These are phyloP conservation scores for Penicillium sp. DNA, from an alignment of 2,329 filamentous ascomycete genomes.

Conservation along the genomic window DNA sequence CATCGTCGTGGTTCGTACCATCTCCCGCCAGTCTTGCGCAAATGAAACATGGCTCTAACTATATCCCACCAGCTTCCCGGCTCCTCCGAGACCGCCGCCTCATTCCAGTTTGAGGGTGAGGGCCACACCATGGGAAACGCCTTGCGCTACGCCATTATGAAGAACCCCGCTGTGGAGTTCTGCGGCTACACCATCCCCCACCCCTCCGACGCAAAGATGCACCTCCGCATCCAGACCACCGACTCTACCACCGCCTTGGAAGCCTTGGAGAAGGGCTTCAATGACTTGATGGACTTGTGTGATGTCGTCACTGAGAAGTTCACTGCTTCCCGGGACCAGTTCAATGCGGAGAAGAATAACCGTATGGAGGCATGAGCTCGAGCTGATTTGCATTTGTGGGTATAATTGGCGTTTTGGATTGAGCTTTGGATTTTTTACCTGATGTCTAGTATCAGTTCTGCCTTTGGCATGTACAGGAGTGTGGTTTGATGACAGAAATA, in stretches of 20 bases:
- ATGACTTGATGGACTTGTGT: slow-evolving; percentile 84
- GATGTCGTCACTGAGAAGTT: slow-evolving; percentile 94
- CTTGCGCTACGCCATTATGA: slow-evolving; percentile 93
- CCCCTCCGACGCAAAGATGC: slow-evolving; percentile 94
- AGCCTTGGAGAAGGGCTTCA: slow-evolving; percentile 83
- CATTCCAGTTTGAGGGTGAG: slow-evolving; percentile 90
- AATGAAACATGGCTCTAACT: background rate
- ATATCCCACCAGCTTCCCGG: slow-evolving; percentile 64
- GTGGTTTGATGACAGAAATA: too few species aligned
- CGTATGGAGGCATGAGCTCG: slow-evolving; percentile 30
- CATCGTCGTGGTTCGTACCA: slow-evolving; percentile 56
- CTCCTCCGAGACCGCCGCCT: slow-evolving; percentile 78
- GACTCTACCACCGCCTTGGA: slow-evolving; percentile 80
- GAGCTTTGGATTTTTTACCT: background rate
- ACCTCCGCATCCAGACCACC: slow-evolving; percentile 93
- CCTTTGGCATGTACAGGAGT: background rate
- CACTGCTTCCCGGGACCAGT: slow-evolving; percentile 61
- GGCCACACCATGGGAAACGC: slow-evolving; percentile 95
- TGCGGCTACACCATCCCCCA: slow-evolving; percentile 98
- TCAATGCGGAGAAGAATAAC: slow-evolving; percentile 42
- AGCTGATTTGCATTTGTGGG: background rate
- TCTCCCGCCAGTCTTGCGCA: background rate
- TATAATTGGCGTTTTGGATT: background rate
- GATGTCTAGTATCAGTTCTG: background rate
- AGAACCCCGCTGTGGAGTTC: slow-evolving; percentile 96